Evolutionary conservation across 2,329 filamentous ascomycete species (phyloP), one percentile per base, ranked within the genome.

Genomic region (Diaporthe ilicicola): DNA sequence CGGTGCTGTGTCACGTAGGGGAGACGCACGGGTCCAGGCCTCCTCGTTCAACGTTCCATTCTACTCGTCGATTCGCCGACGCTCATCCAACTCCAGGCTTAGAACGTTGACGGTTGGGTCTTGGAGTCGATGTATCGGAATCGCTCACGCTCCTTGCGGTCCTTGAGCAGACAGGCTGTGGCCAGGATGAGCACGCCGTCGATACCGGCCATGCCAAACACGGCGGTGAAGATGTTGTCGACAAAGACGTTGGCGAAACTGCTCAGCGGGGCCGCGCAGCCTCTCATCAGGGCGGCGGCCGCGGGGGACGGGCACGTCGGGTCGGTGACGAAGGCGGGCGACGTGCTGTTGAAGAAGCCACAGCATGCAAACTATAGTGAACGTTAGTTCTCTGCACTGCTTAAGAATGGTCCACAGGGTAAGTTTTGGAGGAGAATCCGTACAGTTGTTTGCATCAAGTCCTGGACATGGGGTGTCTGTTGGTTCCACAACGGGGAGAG

Each of bases 71-170:
- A 48, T 51, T 19, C 24, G 29, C 19, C 39, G 17, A 46, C 39
- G 39, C 56, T 44, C 24, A 27, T 8, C 22, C 13, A 34, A 32
- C 39, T 5, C 17, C 22, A 66, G 44, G 29, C 51, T 77, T 83
- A 87, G 79, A 88, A 88, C 39, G 84, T 81, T 81, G 72, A 80
- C 81, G 74, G 83, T 82, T 66, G 90, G 89, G 73, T 82, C 89
- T 96, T 96, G 86, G 94, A 90, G 78, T 95, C 93, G 77, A 96
- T 95, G 78, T 93, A 87, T 71, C 90, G 89, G 83, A 94, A 96
- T 72, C 93, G 87, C 81, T 93, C 90, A 77, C 90, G 89, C 84
- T 96, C 93, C 82, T 92, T 93, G 78, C 93, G 90, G 76, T 94
- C 91, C 86, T 94, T 95, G 76, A 94, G 85, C 54, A 96, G 85